Evolutionary conservation across 352 stramenopile species (phyloP).

Genomic region (Pythium scleroteichum): DNA sequence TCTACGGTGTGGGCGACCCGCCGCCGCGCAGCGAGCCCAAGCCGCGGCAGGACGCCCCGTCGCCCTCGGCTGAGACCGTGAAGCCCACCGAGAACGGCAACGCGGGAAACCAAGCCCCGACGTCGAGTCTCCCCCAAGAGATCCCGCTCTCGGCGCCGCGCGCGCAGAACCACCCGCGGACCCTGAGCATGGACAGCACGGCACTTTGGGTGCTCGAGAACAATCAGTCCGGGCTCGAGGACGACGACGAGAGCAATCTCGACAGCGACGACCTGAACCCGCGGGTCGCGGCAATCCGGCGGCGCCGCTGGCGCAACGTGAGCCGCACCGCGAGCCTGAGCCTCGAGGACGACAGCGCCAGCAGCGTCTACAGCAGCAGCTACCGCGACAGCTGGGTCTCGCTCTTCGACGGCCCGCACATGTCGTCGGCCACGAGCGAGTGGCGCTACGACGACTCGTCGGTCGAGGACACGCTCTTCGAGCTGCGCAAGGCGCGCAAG

Average conservation of each 20-base stretch:
- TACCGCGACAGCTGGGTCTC: conserved; percentile 27
- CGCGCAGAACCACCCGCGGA: background rate
- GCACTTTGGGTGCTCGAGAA: conserved; percentile 23
- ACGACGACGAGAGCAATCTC: conserved; percentile 26
- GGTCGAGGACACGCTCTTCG: conserved; percentile 22
- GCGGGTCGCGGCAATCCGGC: conserved; percentile 4
- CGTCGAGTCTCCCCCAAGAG: background rate
- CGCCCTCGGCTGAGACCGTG: background rate
- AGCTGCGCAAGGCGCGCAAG: conserved; percentile 9
- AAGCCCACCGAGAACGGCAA: background rate
- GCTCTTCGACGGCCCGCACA: conserved; percentile 14
- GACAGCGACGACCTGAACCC: conserved; percentile 22
- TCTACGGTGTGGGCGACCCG: conserved; percentile 28
- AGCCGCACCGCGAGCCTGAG: conserved; percentile 26
- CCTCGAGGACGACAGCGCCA: conserved; percentile 24
- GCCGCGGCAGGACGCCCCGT: conserved; percentile 10
- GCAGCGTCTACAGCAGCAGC: conserved; percentile 28
- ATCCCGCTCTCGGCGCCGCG: background rate
- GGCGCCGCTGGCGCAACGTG: conserved; percentile 17
- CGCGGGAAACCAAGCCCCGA: background rate
- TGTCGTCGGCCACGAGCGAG: conserved; percentile 16
- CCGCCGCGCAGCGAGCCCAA: background rate
- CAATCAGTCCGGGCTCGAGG: conserved; percentile 21
- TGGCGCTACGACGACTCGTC: conserved; percentile 18
- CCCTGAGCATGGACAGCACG: conserved; percentile 21